A percentile compares a stretch with the other conserved stretches of the same genome.
Evolutionary conservation across 1,284 basidiomycete species (phyloP).

Genomic region (Caloboletus inedulis): DNA sequence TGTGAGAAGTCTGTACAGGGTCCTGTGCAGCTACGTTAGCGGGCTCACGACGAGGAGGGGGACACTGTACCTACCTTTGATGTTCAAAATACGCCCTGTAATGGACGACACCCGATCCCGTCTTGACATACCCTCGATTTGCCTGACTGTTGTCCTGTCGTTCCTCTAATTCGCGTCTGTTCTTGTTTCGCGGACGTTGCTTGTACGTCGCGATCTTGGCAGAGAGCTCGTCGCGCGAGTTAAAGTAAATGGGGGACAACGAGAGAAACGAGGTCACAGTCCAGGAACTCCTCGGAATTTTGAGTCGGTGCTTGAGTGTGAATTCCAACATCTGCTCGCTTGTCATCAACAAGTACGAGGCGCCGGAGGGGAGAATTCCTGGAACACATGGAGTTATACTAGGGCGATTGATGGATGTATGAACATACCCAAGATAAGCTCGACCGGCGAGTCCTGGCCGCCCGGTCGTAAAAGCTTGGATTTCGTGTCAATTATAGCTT

Average conservation of each 20-base stretch:
- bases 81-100: conserved; percentile 31
- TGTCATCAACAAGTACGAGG: conserved; percentile 31
- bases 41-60: neutral
- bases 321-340: conserved; percentile 28
- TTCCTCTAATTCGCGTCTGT: conserved; percentile 16
- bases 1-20: conserved; percentile 25
- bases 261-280: conserved; percentile 21
- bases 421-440: conserved; percentile 28
- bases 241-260: conserved; percentile 31
- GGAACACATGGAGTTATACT: neutral
- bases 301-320: conserved; percentile 18
- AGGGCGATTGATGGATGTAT: too few species aligned
- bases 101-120: conserved; percentile 9
- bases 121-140: conserved; percentile 30
- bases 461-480: conserved; percentile 21
- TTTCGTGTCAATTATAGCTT: conserved; percentile 8
- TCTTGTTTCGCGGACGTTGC: conserved; percentile 30
- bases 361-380: conserved; percentile 32
- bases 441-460: conserved; percentile 25
- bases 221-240: conserved; percentile 13
- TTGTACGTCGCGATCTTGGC: conserved; percentile 29
- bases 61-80: conserved; percentile 20
- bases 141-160: conserved; percentile 29
- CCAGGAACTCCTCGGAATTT: conserved; percentile 18
- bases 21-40: conserved; percentile 13